Evolutionary conservation across 306 rosid species (phyloP).

Genomic region (Castanospermum australe): DNA sequence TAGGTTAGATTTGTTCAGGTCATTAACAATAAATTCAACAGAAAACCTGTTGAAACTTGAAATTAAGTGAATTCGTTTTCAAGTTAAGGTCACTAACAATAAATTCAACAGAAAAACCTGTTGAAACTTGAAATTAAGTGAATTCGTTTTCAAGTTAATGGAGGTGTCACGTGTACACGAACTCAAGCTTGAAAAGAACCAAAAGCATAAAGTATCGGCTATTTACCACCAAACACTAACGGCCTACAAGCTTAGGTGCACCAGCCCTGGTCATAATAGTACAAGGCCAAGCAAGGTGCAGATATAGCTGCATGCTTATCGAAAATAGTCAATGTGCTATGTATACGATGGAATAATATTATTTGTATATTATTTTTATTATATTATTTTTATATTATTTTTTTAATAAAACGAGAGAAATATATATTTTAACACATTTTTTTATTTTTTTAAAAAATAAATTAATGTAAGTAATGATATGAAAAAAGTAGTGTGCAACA

Average conservation of each 20-base stretch:
- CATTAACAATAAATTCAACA: not conserved
- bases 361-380: too few relatives aligned
- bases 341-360: too few relatives aligned
- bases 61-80: not conserved
- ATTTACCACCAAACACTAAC: not conserved
- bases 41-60: not conserved
- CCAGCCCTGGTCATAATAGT: not conserved
- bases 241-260: conserved; percentile 14
- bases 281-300: not conserved
- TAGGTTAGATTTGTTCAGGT: not conserved
- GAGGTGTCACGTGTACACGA: not conserved
- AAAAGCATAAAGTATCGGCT: not conserved
- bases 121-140: not conserved
- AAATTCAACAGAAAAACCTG: not conserved
- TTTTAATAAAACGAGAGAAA: too few relatives aligned
- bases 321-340: not conserved
- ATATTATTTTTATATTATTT: too few relatives aligned
- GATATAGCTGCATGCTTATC: not conserved
- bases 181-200: not conserved
- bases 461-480: too few relatives aligned
- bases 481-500: too few relatives aligned
- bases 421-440: too few relatives aligned
- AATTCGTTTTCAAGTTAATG: conserved; percentile 1
- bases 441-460: too few relatives aligned
- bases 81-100: not conserved